A percentile compares a stretch with the other conserved stretches of the same genome.
phyloP scores from a whole-genome alignment of 2,329 filamentous ascomycete genomes.

The Ophiostoma quercus region DNA sequence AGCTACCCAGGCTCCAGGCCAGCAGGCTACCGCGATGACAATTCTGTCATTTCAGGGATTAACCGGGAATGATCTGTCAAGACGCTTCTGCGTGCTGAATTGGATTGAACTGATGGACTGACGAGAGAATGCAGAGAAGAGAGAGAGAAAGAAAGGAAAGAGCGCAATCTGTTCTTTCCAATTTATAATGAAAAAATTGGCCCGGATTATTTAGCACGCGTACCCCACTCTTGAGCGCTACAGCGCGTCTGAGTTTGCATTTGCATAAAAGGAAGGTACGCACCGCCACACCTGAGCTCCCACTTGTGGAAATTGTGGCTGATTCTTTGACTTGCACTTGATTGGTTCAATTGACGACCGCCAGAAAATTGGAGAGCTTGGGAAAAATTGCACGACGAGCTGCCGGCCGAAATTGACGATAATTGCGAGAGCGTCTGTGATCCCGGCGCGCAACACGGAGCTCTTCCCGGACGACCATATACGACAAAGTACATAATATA shows the following conservation, averaged over 20 bases:
- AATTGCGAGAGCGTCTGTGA: neutral
- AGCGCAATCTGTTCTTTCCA: slow-evolving; percentile 21
- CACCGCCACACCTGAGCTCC: slow-evolving; percentile 1
- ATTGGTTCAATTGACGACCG: slow-evolving; percentile 17
- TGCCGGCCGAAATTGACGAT: neutral
- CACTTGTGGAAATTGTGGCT: slow-evolving; percentile 19
- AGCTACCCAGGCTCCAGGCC: slow-evolving; percentile 23
- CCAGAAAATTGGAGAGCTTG: slow-evolving; percentile 17
- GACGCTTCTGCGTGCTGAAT: neutral
- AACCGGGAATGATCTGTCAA: slow-evolving; percentile 19
- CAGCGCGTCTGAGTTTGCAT: neutral
- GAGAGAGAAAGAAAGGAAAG: slow-evolving; percentile 11
- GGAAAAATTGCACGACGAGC: slow-evolving; percentile 17
- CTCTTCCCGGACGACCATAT: neutral
- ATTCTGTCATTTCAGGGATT: slow-evolving; percentile 24
- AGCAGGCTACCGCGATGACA: slow-evolving; percentile 29
- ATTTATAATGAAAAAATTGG: slow-evolving; percentile 4
- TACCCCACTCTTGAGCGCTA: neutral
- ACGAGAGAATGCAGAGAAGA: neutral
- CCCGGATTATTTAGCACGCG: slow-evolving; percentile 12
- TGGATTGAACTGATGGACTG: neutral
- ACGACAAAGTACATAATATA: neutral
- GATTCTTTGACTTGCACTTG: neutral
- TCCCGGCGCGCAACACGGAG: slow-evolving; percentile 10
- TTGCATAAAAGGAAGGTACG: neutral